Conservation (phyloP, 1,284 basidiomycete genomes). For the Trametes versicolor region DNA sequence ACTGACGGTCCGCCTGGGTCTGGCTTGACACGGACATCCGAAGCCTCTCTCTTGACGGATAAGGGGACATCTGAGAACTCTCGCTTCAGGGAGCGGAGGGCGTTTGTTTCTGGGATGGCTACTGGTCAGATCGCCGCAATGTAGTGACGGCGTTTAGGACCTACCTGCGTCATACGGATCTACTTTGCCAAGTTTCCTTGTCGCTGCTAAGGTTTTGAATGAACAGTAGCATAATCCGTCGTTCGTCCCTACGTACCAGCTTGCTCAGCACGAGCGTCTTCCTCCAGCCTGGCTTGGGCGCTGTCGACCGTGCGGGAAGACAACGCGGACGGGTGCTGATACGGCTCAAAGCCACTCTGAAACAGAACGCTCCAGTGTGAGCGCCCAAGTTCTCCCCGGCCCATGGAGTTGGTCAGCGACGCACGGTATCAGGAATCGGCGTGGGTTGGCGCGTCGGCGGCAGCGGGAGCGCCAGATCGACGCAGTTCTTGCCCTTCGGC, state of each 20-base stretch:
- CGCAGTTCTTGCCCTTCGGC: slow-evolving; percentile 30
- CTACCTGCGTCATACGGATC: slow-evolving; percentile 43
- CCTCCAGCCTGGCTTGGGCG: not conserved
- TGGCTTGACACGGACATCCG: slow-evolving; percentile 10
- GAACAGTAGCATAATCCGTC: not conserved
- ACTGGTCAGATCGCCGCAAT: too few species aligned
- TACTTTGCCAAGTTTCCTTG: slow-evolving; percentile 29
- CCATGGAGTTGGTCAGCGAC: not conserved
- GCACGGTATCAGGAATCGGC: slow-evolving; percentile 31
- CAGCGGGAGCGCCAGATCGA: slow-evolving; percentile 35
- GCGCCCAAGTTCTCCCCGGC: not conserved
- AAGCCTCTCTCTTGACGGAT: slow-evolving; percentile 21
- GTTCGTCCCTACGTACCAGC: not conserved
- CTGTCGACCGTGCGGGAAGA: slow-evolving; percentile 19
- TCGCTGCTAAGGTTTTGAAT: not conserved
- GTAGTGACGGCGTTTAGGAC: not conserved
- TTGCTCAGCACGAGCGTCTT: not conserved
- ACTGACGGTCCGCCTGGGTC: slow-evolving; percentile 4
- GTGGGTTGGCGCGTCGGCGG: slow-evolving; percentile 34
- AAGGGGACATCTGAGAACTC: slow-evolving; percentile 3
- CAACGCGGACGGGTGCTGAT: slow-evolving; percentile 31
- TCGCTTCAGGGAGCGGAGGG: slow-evolving; percentile 1
- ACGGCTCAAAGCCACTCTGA: slow-evolving; percentile 32
- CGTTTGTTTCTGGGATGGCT: slow-evolving; percentile 1
- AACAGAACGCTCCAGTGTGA: not conserved